Conservation (phyloP, 257 asterid species). For the Fraxinus pennsylvanica region DNA sequence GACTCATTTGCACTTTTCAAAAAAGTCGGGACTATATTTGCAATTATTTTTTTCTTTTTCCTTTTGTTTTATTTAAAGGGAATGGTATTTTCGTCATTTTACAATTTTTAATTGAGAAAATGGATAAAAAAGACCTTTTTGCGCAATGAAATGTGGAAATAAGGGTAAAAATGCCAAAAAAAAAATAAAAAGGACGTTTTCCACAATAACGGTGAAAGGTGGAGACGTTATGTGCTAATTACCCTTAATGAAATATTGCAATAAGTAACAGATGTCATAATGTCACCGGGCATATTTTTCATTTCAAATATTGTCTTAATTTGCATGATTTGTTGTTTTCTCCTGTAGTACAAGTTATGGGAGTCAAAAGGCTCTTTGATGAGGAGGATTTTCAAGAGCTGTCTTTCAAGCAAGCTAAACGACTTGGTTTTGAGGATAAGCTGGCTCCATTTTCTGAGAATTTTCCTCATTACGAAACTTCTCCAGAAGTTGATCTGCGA, state of each 20-base stretch:
- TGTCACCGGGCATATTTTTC: not conserved
- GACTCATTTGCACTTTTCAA: no score
- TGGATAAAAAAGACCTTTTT: no score
- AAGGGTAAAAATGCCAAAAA: no score
- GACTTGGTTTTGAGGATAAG: slow-evolving; percentile 23
- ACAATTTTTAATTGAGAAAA: no score
- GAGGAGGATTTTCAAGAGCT: slow-evolving; percentile 36
- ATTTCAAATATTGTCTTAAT: not conserved
- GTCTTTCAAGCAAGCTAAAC: slow-evolving; percentile 39
- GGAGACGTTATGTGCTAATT: no score
- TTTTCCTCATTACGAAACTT: slow-evolving; percentile 20
- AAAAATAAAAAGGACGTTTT: no score
- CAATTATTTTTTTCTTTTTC: no score
- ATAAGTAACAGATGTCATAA: not conserved
- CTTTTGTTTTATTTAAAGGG: no score
- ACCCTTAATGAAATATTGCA: not conserved
- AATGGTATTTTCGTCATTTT: no score
- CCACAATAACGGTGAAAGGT: no score
- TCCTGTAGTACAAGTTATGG: slow-evolving; percentile 34
- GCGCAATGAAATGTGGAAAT: no score
- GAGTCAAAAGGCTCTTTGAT: slow-evolving; percentile 35
- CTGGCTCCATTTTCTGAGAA: slow-evolving; percentile 11
- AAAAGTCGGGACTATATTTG: no score
- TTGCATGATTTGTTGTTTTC: not conserved
- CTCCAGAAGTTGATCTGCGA: slow-evolving; percentile 5